Conservation (phyloP, 2,329 filamentous ascomycete genomes). For the Aspergillus sergii region DNA sequence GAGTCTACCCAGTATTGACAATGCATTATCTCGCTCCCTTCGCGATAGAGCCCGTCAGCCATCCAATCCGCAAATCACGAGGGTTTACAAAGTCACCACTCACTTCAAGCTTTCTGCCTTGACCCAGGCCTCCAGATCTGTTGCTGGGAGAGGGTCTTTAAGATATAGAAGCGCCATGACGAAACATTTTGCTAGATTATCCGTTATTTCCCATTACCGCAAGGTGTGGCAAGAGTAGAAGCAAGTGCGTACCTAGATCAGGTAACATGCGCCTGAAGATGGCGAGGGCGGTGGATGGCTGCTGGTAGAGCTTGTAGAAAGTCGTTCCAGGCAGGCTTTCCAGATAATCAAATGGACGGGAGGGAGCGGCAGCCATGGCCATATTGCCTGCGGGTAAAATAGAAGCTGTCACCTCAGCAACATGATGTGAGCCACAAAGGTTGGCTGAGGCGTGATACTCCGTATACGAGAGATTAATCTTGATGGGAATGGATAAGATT, state of each 20-base stretch:
- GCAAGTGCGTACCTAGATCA: conserved; percentile 67
- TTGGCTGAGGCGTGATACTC: conserved; percentile 3
- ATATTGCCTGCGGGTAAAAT: conserved; percentile 42
- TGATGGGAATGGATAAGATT: conserved; percentile 16
- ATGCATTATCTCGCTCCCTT: conserved; percentile 79
- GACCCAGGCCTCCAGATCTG: conserved; percentile 84
- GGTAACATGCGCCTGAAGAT: conserved; percentile 98
- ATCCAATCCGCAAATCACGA: conserved; percentile 1
- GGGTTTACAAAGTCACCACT: conserved; percentile 16
- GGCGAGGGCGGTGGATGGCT: conserved; percentile 91
- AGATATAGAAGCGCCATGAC: conserved; percentile 96
- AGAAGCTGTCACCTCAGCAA: conserved; percentile 27
- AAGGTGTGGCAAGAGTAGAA: conserved; percentile 4
- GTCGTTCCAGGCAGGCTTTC: conserved; percentile 88
- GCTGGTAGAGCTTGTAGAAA: conserved; percentile 89
- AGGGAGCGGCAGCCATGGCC: conserved; percentile 60
- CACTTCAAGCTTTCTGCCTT: conserved; percentile 65
- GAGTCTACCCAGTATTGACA: conserved; percentile 79
- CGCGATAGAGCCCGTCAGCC: neutral
- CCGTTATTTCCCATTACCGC: conserved; percentile 1
- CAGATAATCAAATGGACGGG: conserved; percentile 80
- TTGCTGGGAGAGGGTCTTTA: conserved; percentile 74
- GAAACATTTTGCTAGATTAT: conserved; percentile 76
- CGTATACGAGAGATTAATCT: neutral
- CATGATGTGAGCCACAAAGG: conserved; percentile 25